phyloP scores from a whole-genome alignment of 2,329 filamentous ascomycete genomes.

The Gaeumannomyces sp. region DNA sequence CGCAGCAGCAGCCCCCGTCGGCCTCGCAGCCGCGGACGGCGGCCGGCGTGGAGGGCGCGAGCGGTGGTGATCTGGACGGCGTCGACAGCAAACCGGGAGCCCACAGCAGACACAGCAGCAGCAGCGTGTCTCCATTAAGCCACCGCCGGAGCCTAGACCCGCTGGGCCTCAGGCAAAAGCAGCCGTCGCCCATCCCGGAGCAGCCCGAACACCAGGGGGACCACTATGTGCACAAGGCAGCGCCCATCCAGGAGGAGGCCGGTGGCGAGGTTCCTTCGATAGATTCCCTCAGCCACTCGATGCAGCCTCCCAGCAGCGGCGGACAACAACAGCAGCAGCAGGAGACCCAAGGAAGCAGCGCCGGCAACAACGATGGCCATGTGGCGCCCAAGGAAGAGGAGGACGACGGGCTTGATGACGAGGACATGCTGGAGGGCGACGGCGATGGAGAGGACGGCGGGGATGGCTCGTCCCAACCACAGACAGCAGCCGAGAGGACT shows the following conservation, averaged over 20 bases:
- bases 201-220: slow-evolving; percentile 26
- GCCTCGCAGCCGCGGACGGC: slow-evolving; percentile 30
- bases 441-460: slow-evolving; percentile 17
- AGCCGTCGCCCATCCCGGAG: slow-evolving; percentile 31
- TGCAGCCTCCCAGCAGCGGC: slow-evolving; percentile 26
- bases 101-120: slow-evolving; percentile 3
- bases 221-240: slow-evolving; percentile 30
- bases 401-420: slow-evolving; percentile 49
- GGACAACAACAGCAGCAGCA: slow-evolving; percentile 23
- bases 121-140: slow-evolving; percentile 24
- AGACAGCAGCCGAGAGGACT: slow-evolving; percentile 50
- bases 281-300: slow-evolving; percentile 31
- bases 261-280: slow-evolving; percentile 32
- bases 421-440: slow-evolving; percentile 47
- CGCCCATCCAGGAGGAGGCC: slow-evolving; percentile 32
- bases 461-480: slow-evolving; percentile 36
- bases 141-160: slow-evolving; percentile 33
- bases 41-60: slow-evolving; percentile 28
- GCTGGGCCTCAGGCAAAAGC: slow-evolving; percentile 34
- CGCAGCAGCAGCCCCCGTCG: slow-evolving; percentile 29
- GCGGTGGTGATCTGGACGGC: slow-evolving; percentile 53
- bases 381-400: slow-evolving; percentile 40
- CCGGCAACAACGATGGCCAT: slow-evolving; percentile 30
- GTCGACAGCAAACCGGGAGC: neutral
- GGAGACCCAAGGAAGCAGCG: slow-evolving; percentile 26